phyloP scores from a whole-genome alignment of 768 basidiomycete genomes.

The Infundibulicybe gibba region DNA sequence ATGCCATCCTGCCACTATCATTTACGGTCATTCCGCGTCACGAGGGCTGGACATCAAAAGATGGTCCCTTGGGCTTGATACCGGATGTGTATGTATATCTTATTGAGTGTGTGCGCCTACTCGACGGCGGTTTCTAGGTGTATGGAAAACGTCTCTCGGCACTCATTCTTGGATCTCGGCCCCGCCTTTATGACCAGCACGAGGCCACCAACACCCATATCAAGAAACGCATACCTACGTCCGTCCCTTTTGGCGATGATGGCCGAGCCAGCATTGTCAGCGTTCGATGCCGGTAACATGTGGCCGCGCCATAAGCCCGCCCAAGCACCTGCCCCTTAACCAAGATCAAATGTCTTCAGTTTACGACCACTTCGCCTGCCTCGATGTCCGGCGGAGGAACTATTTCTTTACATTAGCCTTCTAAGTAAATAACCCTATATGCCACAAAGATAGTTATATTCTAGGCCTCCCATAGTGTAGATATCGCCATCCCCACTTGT shows the following conservation, averaged over 20 bases:
- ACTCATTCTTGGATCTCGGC: conserved; percentile 45
- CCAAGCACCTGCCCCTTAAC: background rate
- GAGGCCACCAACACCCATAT: conserved; percentile 8
- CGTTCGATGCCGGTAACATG: conserved; percentile 38
- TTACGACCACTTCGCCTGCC: too few species aligned
- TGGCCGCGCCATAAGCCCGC: background rate
- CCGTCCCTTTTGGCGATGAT: conserved; percentile 56
- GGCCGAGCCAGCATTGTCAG: conserved; percentile 46
- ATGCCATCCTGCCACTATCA: conserved; percentile 72
- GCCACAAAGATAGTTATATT: too few species aligned
- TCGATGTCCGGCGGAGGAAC: too few species aligned
- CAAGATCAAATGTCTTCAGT: too few species aligned
- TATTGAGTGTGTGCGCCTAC: background rate
- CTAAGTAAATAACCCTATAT: too few species aligned
- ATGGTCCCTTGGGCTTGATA: conserved; percentile 84
- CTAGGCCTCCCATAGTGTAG: too few species aligned
- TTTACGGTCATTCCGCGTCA: conserved; percentile 85
- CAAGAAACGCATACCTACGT: conserved; percentile 11
- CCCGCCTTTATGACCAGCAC: conserved; percentile 7
- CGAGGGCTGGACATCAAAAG: conserved; percentile 79
- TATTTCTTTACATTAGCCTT: too few species aligned
- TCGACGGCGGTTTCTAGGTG: conserved; percentile 26
- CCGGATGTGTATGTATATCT: conserved; percentile 72
- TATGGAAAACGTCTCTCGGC: conserved; percentile 65
- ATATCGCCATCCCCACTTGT: too few species aligned